These are phyloP conservation scores for Ilex aquifolium DNA, from an alignment of 257 asterid genomes.

Conservation along the genomic window DNA sequence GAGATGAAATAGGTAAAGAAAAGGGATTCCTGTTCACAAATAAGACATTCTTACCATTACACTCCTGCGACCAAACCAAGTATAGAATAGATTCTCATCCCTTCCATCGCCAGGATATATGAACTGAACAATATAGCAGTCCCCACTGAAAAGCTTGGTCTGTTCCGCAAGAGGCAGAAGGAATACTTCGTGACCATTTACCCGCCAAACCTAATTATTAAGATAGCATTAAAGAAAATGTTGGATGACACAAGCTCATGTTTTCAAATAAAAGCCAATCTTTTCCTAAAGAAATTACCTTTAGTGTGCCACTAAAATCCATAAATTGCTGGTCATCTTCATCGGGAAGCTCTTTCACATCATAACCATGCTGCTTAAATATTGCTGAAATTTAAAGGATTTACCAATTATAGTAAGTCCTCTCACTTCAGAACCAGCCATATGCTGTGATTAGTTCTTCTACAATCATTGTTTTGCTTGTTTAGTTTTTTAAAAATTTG, in stretches of 20 bases:
- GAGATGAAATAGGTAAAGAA: too few species aligned
- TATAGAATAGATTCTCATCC: constrained; percentile 65
- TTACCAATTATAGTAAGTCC: too few species aligned
- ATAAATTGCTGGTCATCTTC: constrained; percentile 17
- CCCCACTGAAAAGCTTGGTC: constrained; percentile 65
- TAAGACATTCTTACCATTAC: constrained; percentile 38
- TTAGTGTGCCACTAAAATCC: constrained; percentile 26
- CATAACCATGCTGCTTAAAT: constrained; percentile 36
- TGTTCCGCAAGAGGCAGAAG: constrained; percentile 42
- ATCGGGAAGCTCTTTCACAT: constrained; percentile 31
- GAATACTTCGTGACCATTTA: constrained; percentile 40
- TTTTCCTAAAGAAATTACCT: constrained; percentile 10
- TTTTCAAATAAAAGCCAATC: not conserved
- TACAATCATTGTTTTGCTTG: too few species aligned
- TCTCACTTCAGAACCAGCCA: too few species aligned
- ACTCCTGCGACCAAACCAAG: constrained; percentile 82
- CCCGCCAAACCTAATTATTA: constrained; percentile 57
- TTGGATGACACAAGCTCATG: not conserved
- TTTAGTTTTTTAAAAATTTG: not conserved
- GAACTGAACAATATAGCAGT: constrained; percentile 76
- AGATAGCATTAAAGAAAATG: constrained; percentile 5
- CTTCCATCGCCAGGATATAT: constrained; percentile 48
- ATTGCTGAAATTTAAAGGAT: constrained; percentile 21
- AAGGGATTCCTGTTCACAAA: not conserved
- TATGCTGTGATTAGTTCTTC: too few species aligned